A percentile compares a stretch with the other conserved stretches of the same genome.
These are phyloP conservation scores for Quercus berberidifolia DNA, from an alignment of 306 rosid species.

Conservation along the genomic window DNA sequence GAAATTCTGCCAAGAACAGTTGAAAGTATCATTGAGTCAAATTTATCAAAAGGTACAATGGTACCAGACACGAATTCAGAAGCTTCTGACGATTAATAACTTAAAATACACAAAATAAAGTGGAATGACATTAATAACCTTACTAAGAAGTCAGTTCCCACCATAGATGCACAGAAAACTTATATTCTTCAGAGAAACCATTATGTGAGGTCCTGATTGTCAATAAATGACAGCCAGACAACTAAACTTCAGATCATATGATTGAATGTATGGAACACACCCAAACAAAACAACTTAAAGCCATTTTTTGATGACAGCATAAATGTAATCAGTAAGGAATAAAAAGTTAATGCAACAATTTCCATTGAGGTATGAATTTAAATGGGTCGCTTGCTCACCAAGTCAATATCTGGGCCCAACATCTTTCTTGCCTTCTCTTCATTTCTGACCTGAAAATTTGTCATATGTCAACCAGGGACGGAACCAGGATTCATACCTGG, in stretches of 20 bases:
- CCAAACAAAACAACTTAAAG: neutral
- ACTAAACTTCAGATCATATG: neutral
- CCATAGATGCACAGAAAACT: neutral
- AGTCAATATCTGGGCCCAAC: slow-evolving; percentile 80
- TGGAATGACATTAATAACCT: neutral
- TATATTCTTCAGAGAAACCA: neutral
- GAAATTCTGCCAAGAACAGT: neutral
- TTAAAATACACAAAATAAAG: neutral
- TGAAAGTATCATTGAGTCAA: neutral
- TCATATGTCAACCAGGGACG: slow-evolving; percentile 7
- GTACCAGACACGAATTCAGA: neutral
- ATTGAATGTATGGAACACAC: neutral
- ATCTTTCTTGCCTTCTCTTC: slow-evolving; percentile 85
- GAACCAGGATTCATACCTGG: no score
- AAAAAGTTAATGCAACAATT: neutral
- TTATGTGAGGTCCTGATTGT: neutral
- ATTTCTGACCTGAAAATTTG: slow-evolving; percentile 67
- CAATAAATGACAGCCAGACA: neutral
- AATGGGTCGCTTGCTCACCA: slow-evolving; percentile 55
- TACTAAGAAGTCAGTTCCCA: neutral
- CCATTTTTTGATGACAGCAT: neutral
- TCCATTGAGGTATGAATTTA: neutral
- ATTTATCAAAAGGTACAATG: neutral
- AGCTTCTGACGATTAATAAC: neutral
- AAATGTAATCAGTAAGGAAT: neutral